Base-by-base conservation (phyloP, 129 eudicot species). In the carrot (Daucus carota) region DNA sequence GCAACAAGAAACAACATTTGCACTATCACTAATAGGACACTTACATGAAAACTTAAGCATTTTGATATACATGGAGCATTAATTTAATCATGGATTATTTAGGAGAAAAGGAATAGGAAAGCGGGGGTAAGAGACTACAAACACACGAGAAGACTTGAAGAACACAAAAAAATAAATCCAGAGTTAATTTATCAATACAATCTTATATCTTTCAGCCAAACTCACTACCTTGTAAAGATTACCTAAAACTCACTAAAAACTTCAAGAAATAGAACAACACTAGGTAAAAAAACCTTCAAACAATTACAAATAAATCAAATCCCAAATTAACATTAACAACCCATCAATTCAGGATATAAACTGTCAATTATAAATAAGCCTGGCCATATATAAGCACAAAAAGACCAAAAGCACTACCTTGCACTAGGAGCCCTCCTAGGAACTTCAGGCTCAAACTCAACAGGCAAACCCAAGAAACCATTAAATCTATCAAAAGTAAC, bases 401-500 rank as follows among this genome's bases (percentile, higher is more conserved):
- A 29, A 17, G 38, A 63, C 8, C 5, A 63, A 54, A 75, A 63
- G 74, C 75, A 89, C 93, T 92, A 93, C 98, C 98, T 93, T n/a
- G 98, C 98, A 83, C 98, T 93, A 66, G 98, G 98, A 46, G 97
- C 92, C 77, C 97, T 89, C 52, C 88, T 80, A 43, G 89, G 96
- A 34, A 91, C 92, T 78, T 93, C 98, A 81, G 97, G 98, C 80
- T 93, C 98, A 80, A 93, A 93, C 78, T 93, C 98, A 77, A 88
- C 97, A 83, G 98, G 98, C 90, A 93, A 82, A 24, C 98, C 98
- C 83, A 93, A 81, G 87, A 93, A 93, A 42, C 98, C 98, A 85
- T 93, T 84, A 79, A 93, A 93, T 84, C 97, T 87, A 79, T 93
- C 98, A 73, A 93, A 93, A 15, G 98, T 93, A 12, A 93, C 98